Percentiles rank a stretch among this genome's conserved stretches.
Evolutionary conservation across 2,329 filamentous ascomycete species (phyloP).

Genomic region (Phyllosticta citriasiana): DNA sequence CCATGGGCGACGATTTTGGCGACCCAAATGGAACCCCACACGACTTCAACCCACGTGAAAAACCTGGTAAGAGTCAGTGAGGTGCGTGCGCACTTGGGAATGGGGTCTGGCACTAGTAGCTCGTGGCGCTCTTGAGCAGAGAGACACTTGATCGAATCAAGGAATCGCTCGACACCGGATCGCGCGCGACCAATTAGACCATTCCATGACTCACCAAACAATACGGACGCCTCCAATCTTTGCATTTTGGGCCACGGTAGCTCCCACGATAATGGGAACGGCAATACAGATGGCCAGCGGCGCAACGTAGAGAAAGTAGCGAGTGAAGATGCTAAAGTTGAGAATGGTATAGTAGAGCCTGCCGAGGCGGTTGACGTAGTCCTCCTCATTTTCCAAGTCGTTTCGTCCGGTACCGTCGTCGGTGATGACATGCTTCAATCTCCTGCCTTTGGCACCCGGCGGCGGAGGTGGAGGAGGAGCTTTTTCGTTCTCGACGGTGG

Average conservation of each 20-base stretch:
- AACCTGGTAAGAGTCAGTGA: slow-evolving; percentile 26
- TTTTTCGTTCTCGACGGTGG: slow-evolving; percentile 13
- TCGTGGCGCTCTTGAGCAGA: too few relatives aligned
- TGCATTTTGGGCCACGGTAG: slow-evolving; percentile 37
- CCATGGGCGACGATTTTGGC: slow-evolving; percentile 51
- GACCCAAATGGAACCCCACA: slow-evolving; percentile 55
- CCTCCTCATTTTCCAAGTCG: slow-evolving; percentile 39
- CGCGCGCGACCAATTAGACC: neutral
- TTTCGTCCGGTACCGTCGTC: slow-evolving; percentile 15
- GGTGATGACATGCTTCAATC: slow-evolving; percentile 30
- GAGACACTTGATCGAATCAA: neutral
- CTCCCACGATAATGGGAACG: slow-evolving; percentile 54
- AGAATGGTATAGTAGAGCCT: slow-evolving; percentile 50
- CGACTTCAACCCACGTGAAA: slow-evolving; percentile 55
- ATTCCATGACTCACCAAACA: slow-evolving; percentile 30
- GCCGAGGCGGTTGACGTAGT: slow-evolving; percentile 49
- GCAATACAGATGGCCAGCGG: slow-evolving; percentile 49
- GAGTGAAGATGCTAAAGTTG: slow-evolving; percentile 52
- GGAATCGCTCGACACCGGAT: neutral
- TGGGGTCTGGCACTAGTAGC: too few relatives aligned
- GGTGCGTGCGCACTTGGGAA: neutral
- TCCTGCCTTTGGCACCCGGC: slow-evolving; percentile 17
- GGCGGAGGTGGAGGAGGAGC: neutral
- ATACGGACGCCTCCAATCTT: slow-evolving; percentile 47
- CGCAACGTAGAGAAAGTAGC: slow-evolving; percentile 53